These are phyloP conservation scores for Penicillium paradoxum DNA, from an alignment of 495 filamentous ascomycete species.

Conservation along the genomic window DNA sequence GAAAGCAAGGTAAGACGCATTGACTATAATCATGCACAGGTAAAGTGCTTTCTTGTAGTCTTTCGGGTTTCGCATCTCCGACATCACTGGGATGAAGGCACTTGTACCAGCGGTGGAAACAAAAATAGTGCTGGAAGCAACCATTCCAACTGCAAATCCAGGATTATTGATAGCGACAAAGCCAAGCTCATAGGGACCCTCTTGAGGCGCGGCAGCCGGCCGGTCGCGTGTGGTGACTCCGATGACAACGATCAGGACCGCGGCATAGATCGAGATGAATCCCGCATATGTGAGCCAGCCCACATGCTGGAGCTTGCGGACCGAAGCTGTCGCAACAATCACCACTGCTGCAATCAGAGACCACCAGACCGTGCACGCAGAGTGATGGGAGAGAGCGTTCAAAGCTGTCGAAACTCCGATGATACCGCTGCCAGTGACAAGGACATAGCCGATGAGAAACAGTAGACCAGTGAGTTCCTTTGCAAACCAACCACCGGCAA, in stretches of 20 bases:
- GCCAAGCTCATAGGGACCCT: slow-evolving; percentile 43
- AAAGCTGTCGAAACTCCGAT: slow-evolving; percentile 45
- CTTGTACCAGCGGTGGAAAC: slow-evolving; percentile 52
- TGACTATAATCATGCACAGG: slow-evolving; percentile 55
- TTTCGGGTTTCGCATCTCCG: slow-evolving; percentile 64
- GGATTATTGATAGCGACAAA: slow-evolving; percentile 24
- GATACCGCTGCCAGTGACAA: slow-evolving; percentile 43
- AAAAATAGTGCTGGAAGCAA: slow-evolving; percentile 35
- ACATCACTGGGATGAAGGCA: slow-evolving; percentile 67
- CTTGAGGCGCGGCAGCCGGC: slow-evolving; percentile 31
- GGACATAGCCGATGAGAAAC: slow-evolving; percentile 44
- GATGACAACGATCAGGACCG: slow-evolving; percentile 46
- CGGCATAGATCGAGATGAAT: slow-evolving; percentile 40
- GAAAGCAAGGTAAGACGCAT: slow-evolving; percentile 52
- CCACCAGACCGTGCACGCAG: slow-evolving; percentile 44
- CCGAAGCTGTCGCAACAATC: slow-evolving; percentile 46
- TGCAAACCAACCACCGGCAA: slow-evolving; percentile 54
- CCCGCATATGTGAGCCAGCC: slow-evolving; percentile 42
- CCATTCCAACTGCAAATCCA: slow-evolving; percentile 33
- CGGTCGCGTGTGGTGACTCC: slow-evolving; percentile 39
- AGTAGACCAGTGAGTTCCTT: slow-evolving; percentile 36
- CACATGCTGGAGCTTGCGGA: slow-evolving; percentile 35
- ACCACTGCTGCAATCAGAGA: slow-evolving; percentile 51
- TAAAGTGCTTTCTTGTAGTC: slow-evolving; percentile 61
- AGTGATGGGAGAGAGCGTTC: slow-evolving; percentile 47